Evolutionary conservation across 2,329 filamentous ascomycete genomes (phyloP), one percentile per base, ranked within the genome.

Genomic region (Ophiostoma populinum): DNA sequence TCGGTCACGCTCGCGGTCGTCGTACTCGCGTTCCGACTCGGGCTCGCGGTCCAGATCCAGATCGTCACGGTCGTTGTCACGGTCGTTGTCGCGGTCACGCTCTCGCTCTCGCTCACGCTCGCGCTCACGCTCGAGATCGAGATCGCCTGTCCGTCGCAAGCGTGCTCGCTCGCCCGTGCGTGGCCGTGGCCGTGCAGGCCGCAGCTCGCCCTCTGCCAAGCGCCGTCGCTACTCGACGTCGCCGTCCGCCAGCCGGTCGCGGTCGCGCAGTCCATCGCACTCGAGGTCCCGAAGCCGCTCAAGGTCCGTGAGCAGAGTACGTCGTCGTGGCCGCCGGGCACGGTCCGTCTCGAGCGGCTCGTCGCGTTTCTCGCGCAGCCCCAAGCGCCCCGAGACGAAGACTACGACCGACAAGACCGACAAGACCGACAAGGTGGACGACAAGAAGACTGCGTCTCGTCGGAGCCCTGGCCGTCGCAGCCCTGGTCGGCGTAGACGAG

Each of bases 201-300:
- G 41, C 28, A 37, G 34, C 6, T 40, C 42, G 5, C 63, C 60
- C 6, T 49, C 54, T 5, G 53, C 56, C 2, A 71, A 71, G 44
- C 57, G 65, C 31, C 59, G 65, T 22, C 59, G 64, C 37, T 62
- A 63, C 37, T 63, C 63, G 4, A 50, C 53, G 10, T 67, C 63
- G 4, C 50, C 53, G 10, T 67, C 63, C 4, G 53, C 55, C 24
- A 67, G 62, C 42, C 56, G 60, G 16, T 68, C 65, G 40, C 56
- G 45, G 20, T n/a, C n/a, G n/a, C n/a, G n/a, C n/a, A n/a, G n/a
- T n/a, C n/a, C n/a, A n/a, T n/a, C n/a, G n/a, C n/a, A n/a, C n/a
- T n/a, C n/a, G n/a, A n/a, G n/a, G n/a, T n/a, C n/a, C n/a, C n/a
- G n/a, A n/a, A 32, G 30, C 20, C 30, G 30, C 37, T 64, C 64